Conservation (phyloP, 805 yeast genomes). For the Geotrichum ghanense region DNA sequence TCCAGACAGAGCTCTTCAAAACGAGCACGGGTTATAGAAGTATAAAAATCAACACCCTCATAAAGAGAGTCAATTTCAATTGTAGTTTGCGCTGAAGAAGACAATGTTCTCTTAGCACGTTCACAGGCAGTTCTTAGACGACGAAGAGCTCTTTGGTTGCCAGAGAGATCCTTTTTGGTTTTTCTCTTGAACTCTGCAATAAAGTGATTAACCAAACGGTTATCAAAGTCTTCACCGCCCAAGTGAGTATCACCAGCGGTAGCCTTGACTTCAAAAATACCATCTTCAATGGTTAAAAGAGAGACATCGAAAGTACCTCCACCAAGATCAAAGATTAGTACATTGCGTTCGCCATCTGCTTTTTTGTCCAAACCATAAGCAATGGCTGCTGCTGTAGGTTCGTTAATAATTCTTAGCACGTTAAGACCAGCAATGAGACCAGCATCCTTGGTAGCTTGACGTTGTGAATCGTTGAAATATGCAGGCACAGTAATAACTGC, state of each 20-base stretch:
- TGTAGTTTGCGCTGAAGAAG: constrained; percentile 87
- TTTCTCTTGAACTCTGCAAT: constrained; percentile 93
- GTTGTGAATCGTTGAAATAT: constrained; percentile 91
- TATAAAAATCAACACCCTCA: constrained; percentile 92
- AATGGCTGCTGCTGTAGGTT: constrained; percentile 97
- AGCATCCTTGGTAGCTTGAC: constrained; percentile 96
- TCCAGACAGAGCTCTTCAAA: constrained; percentile 91
- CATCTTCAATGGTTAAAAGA: constrained; percentile 81
- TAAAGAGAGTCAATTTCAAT: constrained; percentile 83
- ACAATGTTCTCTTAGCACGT: constrained; percentile 95
- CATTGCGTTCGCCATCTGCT: constrained; percentile 71
- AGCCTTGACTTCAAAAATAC: constrained; percentile 92
- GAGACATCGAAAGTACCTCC: constrained; percentile 99
- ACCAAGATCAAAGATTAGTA: constrained; percentile 88
- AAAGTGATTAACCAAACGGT: constrained; percentile 87
- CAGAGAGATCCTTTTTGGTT: constrained; percentile 81
- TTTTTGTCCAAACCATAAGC: constrained; percentile 77
- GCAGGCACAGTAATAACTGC: constrained; percentile 96
- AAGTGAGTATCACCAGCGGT: constrained; percentile 84
- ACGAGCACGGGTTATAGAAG: constrained; percentile 90
- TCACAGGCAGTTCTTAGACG: constrained; percentile 97
- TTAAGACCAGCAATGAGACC: constrained; percentile 92
- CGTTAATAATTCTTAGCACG: constrained; percentile 88
- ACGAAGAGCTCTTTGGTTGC: constrained; percentile 92
- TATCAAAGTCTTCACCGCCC: constrained; percentile 98